phyloP scores from a whole-genome alignment of 352 stramenopile genomes.

The Phytophthora europaea region DNA sequence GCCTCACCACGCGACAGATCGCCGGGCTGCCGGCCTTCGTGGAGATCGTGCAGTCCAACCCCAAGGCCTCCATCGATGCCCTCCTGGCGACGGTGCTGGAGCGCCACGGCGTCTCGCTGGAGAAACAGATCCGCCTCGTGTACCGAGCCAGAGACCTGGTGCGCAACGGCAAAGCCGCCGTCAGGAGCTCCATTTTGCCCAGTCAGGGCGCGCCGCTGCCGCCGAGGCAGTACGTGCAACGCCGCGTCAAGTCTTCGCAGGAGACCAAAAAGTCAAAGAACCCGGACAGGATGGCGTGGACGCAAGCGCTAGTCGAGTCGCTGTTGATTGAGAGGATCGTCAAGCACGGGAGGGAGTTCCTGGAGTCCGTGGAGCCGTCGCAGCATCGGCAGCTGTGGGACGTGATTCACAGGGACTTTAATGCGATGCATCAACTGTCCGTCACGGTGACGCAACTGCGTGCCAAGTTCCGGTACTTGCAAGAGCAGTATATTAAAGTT shows the following conservation, averaged over 20 bases:
- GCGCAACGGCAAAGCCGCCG: constrained; percentile 24
- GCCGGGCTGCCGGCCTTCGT: constrained; percentile 32
- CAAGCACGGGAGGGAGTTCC: constrained; percentile 30
- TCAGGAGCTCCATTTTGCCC: constrained; percentile 16
- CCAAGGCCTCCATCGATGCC: constrained; percentile 27
- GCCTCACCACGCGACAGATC: constrained; percentile 38
- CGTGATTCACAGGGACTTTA: constrained; percentile 28
- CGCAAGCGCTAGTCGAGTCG: constrained; percentile 28
- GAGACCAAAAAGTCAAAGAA: constrained; percentile 21
- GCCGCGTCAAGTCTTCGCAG: constrained; percentile 6
- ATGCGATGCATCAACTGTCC: constrained; percentile 17
- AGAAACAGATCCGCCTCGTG: constrained; percentile 38
- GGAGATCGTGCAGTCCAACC: constrained; percentile 22
- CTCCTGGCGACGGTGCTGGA: constrained; percentile 29
- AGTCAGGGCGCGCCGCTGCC: constrained; percentile 26
- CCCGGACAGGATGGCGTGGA: constrained; percentile 35
- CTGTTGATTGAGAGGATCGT: constrained; percentile 31
- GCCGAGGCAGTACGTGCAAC: constrained; percentile 21
- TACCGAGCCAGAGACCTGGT: constrained; percentile 43
- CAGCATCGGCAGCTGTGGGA: constrained; percentile 33
- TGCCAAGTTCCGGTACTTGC: constrained; percentile 36
- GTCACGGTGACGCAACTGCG: constrained; percentile 35
- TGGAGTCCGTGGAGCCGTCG: constrained; percentile 10
- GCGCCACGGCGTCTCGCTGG: constrained; percentile 30
- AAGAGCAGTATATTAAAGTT: constrained; percentile 30